Percentiles rank a stretch among this genome's conserved stretches.
These are phyloP conservation scores for Arthrobotrys conoides DNA, from an alignment of 2,329 filamentous ascomycete species.

Conservation along the genomic window DNA sequence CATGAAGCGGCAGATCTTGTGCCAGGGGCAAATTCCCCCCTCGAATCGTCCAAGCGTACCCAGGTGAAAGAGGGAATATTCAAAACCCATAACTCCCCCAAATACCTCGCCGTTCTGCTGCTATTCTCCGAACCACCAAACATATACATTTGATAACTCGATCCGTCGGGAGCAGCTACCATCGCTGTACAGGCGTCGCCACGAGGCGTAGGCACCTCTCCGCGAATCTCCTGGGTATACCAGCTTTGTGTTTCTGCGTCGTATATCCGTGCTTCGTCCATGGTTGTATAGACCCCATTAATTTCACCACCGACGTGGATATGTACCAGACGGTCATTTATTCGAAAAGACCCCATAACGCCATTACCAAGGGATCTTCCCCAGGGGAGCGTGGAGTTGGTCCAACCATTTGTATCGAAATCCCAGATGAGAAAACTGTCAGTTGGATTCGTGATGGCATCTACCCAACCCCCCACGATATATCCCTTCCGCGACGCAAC, in stretches of 20 bases:
- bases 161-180: conserved; percentile 11
- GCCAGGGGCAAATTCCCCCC: background rate
- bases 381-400: conserved; percentile 29
- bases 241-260: conserved; percentile 22
- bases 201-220: background rate
- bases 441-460: background rate
- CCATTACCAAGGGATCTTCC: background rate
- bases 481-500: background rate
- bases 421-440: conserved; percentile 19
- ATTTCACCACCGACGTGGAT: conserved; percentile 27
- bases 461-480: conserved; percentile 17
- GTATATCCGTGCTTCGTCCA: conserved; percentile 18
- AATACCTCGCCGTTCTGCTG: background rate
- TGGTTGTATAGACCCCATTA: background rate
- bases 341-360: conserved; percentile 9
- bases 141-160: conserved; percentile 33
- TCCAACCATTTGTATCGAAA: background rate
- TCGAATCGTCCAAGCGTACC: conserved; percentile 6
- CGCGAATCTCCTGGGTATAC: conserved; percentile 14
- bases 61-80: conserved; percentile 37
- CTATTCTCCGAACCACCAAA: background rate
- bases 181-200: background rate
- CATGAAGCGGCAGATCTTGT: conserved; percentile 2
- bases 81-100: conserved; percentile 10
- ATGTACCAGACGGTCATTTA: conserved; percentile 17